phyloP scores from a whole-genome alignment of 2,329 filamentous ascomycete species.

The Alternaria solani region DNA sequence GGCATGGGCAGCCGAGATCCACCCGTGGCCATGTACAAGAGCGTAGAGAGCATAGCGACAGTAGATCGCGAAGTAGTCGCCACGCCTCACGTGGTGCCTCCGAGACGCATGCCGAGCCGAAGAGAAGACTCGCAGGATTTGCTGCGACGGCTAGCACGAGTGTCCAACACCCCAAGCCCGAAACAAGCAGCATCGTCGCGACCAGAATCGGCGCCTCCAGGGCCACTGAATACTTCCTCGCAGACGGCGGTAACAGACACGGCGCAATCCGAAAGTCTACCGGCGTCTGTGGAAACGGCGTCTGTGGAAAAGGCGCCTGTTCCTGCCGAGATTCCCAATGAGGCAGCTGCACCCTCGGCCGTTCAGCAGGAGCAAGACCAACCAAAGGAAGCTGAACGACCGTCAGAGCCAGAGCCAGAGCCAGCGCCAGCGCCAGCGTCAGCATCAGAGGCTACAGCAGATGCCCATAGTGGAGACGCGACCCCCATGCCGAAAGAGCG shows the following conservation, averaged over 20 bases:
- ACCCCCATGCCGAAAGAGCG: conserved; percentile 41
- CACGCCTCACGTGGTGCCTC: conserved; percentile 30
- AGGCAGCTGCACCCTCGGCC: conserved; percentile 10
- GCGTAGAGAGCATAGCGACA: conserved; percentile 43
- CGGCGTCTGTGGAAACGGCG: conserved; percentile 5
- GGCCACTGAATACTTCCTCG: conserved; percentile 24
- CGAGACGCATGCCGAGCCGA: conserved; percentile 40
- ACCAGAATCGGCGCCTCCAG: conserved; percentile 32
- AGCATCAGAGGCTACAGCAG: background rate
- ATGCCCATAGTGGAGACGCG: conserved; percentile 27
- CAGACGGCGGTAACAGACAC: conserved; percentile 17
- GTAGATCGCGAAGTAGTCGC: conserved; percentile 39
- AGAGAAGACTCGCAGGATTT: conserved; percentile 57
- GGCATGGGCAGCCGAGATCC: conserved; percentile 40
- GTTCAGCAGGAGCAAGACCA: conserved; percentile 15
- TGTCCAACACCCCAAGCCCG: conserved; percentile 58
- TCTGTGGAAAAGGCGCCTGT: conserved; percentile 9
- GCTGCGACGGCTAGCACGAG: conserved; percentile 56
- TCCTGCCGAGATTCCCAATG: background rate
- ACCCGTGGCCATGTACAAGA: conserved; percentile 46
- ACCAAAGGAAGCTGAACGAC: conserved; percentile 7
- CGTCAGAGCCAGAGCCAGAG: background rate
- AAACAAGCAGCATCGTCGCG: conserved; percentile 32
- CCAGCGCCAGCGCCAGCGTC: background rate
- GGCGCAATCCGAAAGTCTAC: background rate